Evolutionary conservation across 225 moss, liverwort and hornwort genomes (phyloP).

Genomic region (Takakia lepidozioides): DNA sequence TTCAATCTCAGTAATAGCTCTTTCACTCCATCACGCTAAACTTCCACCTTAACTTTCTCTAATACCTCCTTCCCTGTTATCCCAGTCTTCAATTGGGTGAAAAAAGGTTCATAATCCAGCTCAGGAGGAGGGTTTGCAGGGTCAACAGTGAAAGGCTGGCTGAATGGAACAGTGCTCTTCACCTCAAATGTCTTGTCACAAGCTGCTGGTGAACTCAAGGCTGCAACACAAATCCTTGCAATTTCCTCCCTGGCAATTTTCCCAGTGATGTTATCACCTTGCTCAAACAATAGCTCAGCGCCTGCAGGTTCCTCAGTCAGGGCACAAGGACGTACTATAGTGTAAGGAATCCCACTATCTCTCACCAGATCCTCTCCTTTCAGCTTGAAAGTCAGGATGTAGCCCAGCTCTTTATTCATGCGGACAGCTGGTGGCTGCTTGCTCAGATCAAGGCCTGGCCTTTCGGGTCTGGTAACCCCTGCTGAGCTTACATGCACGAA

Average conservation of each 20-base stretch:
- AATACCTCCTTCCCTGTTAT: conserved; percentile 77
- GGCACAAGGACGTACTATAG: conserved; percentile 72
- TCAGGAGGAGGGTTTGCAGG: conserved; percentile 44
- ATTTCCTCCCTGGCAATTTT: conserved; percentile 82
- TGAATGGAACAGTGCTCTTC: conserved; percentile 90
- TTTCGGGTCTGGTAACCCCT: conserved; percentile 79
- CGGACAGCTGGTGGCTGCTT: conserved; percentile 95
- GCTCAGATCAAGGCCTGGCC: conserved; percentile 80
- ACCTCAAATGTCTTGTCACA: conserved; percentile 87
- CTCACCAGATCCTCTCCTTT: conserved; percentile 81
- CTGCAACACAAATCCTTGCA: conserved; percentile 59
- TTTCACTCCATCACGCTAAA: too few relatives aligned
- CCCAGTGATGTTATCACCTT: conserved; percentile 88
- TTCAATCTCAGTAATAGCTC: too few relatives aligned
- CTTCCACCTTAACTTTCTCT: conserved; percentile 2
- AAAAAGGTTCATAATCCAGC: conserved; percentile 48
- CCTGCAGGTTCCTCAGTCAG: conserved; percentile 98
- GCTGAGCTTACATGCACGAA: conserved; percentile 85
- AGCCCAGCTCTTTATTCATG: conserved; percentile 82
- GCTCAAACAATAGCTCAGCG: conserved; percentile 78
- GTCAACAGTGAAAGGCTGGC: conserved; percentile 67
- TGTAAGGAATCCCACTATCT: conserved; percentile 67
- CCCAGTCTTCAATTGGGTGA: conserved; percentile 38
- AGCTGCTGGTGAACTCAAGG: conserved; percentile 50
- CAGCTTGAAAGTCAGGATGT: conserved; percentile 80